These are phyloP conservation scores for Balakata baccata DNA, from an alignment of 345 rosid species.

Conservation along the genomic window DNA sequence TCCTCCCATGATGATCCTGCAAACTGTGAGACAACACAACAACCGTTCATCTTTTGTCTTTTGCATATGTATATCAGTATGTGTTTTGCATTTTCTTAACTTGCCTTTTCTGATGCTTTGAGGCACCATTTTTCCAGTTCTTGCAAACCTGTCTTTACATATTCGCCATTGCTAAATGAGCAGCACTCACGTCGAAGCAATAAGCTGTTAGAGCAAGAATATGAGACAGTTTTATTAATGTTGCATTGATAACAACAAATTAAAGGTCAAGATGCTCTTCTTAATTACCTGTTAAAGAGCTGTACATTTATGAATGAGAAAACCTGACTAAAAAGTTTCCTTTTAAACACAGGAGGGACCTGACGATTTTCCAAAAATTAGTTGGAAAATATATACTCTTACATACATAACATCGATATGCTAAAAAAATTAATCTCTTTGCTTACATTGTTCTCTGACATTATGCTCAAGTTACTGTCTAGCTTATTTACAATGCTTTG, in stretches of 20 bases:
- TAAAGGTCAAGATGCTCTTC: not conserved
- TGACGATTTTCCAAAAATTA: constrained; percentile 26
- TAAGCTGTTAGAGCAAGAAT: constrained; percentile 41
- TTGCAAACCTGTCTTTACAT: constrained; percentile 54
- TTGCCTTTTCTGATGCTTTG: constrained; percentile 51
- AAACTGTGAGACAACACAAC: constrained; percentile 23
- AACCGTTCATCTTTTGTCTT: not conserved
- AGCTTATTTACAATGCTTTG: constrained; percentile 52
- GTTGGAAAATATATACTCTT: not conserved
- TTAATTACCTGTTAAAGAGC: constrained; percentile 56
- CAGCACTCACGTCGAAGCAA: constrained; percentile 72
- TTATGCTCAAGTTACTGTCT: constrained; percentile 39
- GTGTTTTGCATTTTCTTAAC: constrained; percentile 11
- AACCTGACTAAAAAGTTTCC: constrained; percentile 49
- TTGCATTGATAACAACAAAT: too few species aligned
- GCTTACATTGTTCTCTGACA: constrained; percentile 54
- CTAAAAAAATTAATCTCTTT: not conserved
- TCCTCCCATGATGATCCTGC: constrained; percentile 60
- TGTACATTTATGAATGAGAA: constrained; percentile 69
- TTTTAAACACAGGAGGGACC: constrained; percentile 55
- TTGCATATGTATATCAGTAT: not conserved
- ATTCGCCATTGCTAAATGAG: constrained; percentile 70
- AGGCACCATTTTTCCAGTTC: constrained; percentile 63
- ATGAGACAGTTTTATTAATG: too few species aligned
- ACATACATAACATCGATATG: too few species aligned